Percentiles rank a stretch among this genome's conserved stretches.
Conservation (phyloP, 495 filamentous ascomycete genomes). For the Evansstolkia leycettana region DNA sequence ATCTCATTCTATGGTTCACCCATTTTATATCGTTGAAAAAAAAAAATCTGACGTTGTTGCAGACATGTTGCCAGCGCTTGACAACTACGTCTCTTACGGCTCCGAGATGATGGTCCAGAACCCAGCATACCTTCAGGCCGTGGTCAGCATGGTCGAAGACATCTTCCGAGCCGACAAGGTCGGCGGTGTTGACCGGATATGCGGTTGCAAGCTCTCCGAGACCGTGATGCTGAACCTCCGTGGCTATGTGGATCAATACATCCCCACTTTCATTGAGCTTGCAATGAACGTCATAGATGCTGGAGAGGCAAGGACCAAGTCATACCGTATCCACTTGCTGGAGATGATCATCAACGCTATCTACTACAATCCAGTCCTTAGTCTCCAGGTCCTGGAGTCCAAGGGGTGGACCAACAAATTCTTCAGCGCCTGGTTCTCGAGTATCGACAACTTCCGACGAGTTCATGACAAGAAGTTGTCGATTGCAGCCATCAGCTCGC, state of each 20-base stretch:
- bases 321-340: constrained; percentile 90
- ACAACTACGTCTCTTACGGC: constrained; percentile 94
- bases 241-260: constrained; percentile 75
- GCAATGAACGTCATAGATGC: constrained; percentile 71
- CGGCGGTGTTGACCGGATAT: constrained; percentile 89
- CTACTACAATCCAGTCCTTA: constrained; percentile 83
- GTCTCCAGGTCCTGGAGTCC: constrained; percentile 74
- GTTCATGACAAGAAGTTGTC: constrained; percentile 98
- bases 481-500: constrained; percentile 79
- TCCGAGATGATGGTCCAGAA: constrained; percentile 65
- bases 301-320: constrained; percentile 63
- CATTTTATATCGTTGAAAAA: background rate
- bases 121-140: constrained; percentile 72
- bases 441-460: constrained; percentile 81
- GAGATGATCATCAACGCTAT: constrained; percentile 98
- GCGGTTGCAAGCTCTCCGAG: constrained; percentile 97
- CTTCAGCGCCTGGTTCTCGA: constrained; percentile 95
- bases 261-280: constrained; percentile 77
- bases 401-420: constrained; percentile 99
- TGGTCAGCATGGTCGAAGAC: constrained; percentile 70
- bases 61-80: constrained; percentile 94
- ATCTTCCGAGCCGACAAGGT: constrained; percentile 79
- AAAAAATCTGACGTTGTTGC: too few species aligned
- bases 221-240: constrained; percentile 92
- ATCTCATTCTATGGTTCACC: background rate